Evolutionary conservation across 805 yeast species (phyloP).

Genomic region (Lachancea meyersii): DNA sequence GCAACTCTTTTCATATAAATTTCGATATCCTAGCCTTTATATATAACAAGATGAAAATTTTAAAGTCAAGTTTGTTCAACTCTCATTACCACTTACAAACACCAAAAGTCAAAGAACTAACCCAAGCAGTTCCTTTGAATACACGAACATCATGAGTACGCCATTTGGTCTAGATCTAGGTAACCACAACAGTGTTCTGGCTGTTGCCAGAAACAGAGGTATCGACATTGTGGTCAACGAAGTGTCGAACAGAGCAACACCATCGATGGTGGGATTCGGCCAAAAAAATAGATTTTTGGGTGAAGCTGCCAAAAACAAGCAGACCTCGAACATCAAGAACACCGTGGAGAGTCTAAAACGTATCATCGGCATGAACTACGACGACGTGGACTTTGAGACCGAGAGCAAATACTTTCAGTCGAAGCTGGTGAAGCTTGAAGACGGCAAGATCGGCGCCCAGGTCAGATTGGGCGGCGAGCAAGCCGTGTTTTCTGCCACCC

Average conservation of each 20-base stretch:
- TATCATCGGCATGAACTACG: slow-evolving; percentile 69
- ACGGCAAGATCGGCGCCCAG: slow-evolving; percentile 76
- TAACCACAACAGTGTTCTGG: slow-evolving; percentile 87
- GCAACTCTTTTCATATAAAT: neutral
- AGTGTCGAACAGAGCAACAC: slow-evolving; percentile 96
- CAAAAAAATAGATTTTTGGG: slow-evolving; percentile 84
- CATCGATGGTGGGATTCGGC: slow-evolving; percentile 89
- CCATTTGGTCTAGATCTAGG: slow-evolving; percentile 99
- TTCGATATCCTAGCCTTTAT: neutral
- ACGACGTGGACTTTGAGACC: slow-evolving; percentile 67
- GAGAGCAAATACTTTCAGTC: slow-evolving; percentile 74
- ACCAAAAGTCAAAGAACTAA: neutral
- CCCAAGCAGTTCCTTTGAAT: too few relatives aligned
- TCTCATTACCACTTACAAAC: neutral
- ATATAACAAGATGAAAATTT: neutral
- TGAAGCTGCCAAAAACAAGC: slow-evolving; percentile 93
- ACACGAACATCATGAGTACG: too few relatives aligned
- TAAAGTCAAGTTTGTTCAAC: neutral
- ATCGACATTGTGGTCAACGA: slow-evolving; percentile 97
- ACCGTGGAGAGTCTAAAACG: slow-evolving; percentile 94
- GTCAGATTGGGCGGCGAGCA: slow-evolving; percentile 79
- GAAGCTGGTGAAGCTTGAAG: slow-evolving; percentile 59
- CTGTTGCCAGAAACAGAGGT: slow-evolving; percentile 97
- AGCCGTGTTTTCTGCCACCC: slow-evolving; percentile 76
- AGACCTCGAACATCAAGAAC: slow-evolving; percentile 92